Conservation (phyloP, 2,329 filamentous ascomycete species). For the Hypomyces perniciosus region DNA sequence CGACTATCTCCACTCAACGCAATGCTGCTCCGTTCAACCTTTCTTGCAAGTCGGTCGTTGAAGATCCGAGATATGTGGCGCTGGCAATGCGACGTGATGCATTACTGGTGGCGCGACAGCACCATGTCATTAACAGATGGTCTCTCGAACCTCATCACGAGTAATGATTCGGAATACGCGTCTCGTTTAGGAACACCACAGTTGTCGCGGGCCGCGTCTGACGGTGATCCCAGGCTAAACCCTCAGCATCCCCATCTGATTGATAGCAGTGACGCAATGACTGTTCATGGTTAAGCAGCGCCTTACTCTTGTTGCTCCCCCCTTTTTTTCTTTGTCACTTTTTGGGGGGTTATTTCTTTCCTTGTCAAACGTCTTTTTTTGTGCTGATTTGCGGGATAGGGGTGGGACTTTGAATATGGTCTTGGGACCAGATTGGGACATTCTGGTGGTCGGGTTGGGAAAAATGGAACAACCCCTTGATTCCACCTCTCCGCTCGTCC, state of each 20-base stretch:
- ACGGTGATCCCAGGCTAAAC: slow-evolving; percentile 12
- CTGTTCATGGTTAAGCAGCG: slow-evolving; percentile 7
- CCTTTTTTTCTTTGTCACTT: background rate
- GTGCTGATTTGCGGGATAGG: slow-evolving; percentile 3
- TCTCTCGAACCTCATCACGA: slow-evolving; percentile 16
- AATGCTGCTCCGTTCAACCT: slow-evolving; percentile 34
- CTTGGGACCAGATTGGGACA: slow-evolving; percentile 1
- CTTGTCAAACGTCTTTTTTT: background rate
- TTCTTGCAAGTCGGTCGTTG: slow-evolving; percentile 22
- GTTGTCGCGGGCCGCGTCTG: slow-evolving; percentile 24
- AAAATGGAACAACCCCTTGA: slow-evolving; percentile 7
- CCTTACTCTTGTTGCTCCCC: background rate
- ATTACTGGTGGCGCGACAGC: slow-evolving; percentile 32
- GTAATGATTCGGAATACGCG: slow-evolving; percentile 19
- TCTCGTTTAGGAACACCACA: slow-evolving; percentile 22
- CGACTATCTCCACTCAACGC: slow-evolving; percentile 41
- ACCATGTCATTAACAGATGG: slow-evolving; percentile 16
- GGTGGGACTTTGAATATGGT: background rate
- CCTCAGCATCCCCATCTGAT: background rate
- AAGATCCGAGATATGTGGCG: slow-evolving; percentile 28
- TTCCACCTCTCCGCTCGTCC: slow-evolving; percentile 1
- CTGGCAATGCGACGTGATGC: slow-evolving; percentile 34
- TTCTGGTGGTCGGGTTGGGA: slow-evolving; percentile 2
- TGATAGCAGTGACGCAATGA: slow-evolving; percentile 14
- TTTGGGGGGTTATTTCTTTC: background rate